phyloP scores from a whole-genome alignment of 495 filamentous ascomycete genomes.

The Aspergillus leporis region DNA sequence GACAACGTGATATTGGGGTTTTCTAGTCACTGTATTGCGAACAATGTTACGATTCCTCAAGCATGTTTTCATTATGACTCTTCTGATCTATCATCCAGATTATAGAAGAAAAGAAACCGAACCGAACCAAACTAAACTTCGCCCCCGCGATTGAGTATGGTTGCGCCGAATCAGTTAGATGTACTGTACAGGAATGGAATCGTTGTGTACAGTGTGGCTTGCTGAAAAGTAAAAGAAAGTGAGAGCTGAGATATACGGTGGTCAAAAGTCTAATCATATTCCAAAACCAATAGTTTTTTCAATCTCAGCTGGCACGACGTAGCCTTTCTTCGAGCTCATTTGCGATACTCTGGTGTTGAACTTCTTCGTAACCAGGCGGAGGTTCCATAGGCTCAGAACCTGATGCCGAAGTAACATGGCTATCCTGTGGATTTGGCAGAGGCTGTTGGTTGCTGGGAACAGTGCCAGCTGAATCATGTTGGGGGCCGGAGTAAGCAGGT shows the following conservation, averaged over 20 bases:
- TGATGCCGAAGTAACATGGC: conserved; percentile 19
- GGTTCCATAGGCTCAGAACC: conserved; percentile 66
- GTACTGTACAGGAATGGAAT: conserved; percentile 13
- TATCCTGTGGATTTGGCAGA: conserved; percentile 12
- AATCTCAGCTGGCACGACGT: conserved; percentile 34
- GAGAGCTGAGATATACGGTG: neutral
- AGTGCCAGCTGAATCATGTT: conserved; percentile 14
- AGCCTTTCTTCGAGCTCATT: conserved; percentile 55
- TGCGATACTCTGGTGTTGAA: conserved; percentile 75
- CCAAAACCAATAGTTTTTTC: neutral
- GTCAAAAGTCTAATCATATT: neutral
- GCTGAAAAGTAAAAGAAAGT: neutral
- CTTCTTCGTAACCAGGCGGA: conserved; percentile 92
- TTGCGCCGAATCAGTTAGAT: conserved; percentile 1
- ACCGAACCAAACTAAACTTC: neutral
- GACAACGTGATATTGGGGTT: neutral
- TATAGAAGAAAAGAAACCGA: neutral
- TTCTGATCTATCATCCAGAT: neutral
- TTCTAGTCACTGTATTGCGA: neutral
- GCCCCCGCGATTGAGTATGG: too few species aligned
- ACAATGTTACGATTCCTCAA: neutral
- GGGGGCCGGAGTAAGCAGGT: conserved; percentile 68
- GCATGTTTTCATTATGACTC: too few species aligned
- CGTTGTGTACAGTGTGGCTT: neutral
- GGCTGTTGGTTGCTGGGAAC: conserved; percentile 10